These are phyloP conservation scores for Pseudohalonectria lignicola DNA, from an alignment of 2,329 filamentous ascomycete genomes.

Conservation along the genomic window DNA sequence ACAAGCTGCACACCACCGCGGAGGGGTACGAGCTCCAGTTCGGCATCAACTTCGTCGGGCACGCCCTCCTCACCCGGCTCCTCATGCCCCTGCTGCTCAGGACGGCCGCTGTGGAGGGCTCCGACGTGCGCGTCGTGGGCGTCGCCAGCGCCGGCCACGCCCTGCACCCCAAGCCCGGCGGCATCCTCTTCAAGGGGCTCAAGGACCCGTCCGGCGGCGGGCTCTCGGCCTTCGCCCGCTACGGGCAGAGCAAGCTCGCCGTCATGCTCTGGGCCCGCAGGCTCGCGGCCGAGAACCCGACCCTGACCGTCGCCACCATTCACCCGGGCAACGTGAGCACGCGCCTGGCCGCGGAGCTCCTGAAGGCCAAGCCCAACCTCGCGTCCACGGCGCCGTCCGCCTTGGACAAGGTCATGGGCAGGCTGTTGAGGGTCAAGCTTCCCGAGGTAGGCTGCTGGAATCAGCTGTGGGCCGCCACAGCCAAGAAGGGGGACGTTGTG, in stretches of 20 bases:
- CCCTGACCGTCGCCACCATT: slow-evolving; percentile 18
- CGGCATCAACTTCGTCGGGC: slow-evolving; percentile 33
- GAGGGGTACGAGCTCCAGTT: slow-evolving; percentile 35
- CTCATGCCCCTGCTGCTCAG: slow-evolving; percentile 15
- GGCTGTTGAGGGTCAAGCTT: too few species aligned
- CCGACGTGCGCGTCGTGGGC: slow-evolving; percentile 14
- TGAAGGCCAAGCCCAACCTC: slow-evolving; percentile 1
- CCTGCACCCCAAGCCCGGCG: neutral
- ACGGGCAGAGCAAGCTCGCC: slow-evolving; percentile 38
- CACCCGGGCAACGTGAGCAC: slow-evolving; percentile 17
- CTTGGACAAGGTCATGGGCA: slow-evolving; percentile 17
- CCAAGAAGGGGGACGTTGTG: slow-evolving; percentile 14
- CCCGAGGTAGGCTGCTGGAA: slow-evolving; percentile 23
- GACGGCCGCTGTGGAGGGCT: slow-evolving; percentile 6
- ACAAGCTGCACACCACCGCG: slow-evolving; percentile 18
- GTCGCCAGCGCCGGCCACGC: slow-evolving; percentile 9
- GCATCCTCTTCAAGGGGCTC: slow-evolving; percentile 7
- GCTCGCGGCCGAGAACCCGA: slow-evolving; percentile 29
- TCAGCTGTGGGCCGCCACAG: slow-evolving; percentile 28
- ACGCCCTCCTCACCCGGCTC: slow-evolving; percentile 27
- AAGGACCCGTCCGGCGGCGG: slow-evolving; percentile 2
- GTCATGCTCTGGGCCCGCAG: slow-evolving; percentile 34
- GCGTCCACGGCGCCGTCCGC: slow-evolving; percentile 17
- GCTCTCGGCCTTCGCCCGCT: slow-evolving; percentile 18
- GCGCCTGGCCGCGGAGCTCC: slow-evolving; percentile 10